Conservation (phyloP, 495 filamentous ascomycete species). For the Apodospora peruviana region DNA sequence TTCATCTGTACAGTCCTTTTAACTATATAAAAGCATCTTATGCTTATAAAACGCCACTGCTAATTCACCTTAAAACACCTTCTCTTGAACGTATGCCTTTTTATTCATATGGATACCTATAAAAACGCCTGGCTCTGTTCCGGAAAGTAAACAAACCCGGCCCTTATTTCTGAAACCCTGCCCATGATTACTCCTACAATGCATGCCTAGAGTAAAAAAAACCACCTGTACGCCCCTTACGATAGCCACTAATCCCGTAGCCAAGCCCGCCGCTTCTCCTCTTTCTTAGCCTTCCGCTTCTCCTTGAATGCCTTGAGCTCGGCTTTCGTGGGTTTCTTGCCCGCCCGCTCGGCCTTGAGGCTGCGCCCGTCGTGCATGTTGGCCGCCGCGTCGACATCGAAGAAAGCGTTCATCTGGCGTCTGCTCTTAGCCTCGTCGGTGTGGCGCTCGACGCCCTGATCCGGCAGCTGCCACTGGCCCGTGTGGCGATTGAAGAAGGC, state of each 20-base stretch:
- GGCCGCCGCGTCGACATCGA: constrained; percentile 95
- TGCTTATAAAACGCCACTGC: no score
- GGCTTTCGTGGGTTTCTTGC: constrained; percentile 80
- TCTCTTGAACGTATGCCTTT: no score
- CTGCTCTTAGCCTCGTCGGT: constrained; percentile 84
- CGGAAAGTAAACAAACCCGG: no score
- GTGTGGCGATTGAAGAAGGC: constrained; percentile 91
- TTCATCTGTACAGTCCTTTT: no score
- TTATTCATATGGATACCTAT: no score
- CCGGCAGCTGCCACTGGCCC: constrained; percentile 74
- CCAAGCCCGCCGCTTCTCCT: constrained; percentile 92
- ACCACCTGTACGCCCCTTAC: no score
- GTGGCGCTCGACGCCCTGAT: constrained; percentile 50
- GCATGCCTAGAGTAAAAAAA: no score
- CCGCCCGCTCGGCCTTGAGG: constrained; percentile 81
- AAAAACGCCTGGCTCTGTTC: no score
- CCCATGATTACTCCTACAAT: no score
- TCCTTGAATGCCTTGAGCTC: constrained; percentile 73
- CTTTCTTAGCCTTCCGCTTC: constrained; percentile 72
- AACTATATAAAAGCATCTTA: no score
- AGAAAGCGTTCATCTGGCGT: constrained; percentile 90
- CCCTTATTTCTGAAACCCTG: no score
- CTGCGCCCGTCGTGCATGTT: constrained; percentile 90
- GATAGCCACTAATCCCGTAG: constrained; percentile 60
- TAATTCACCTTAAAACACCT: no score